phyloP scores from a whole-genome alignment of 1,284 basidiomycete genomes.

The Boletus sp. region DNA sequence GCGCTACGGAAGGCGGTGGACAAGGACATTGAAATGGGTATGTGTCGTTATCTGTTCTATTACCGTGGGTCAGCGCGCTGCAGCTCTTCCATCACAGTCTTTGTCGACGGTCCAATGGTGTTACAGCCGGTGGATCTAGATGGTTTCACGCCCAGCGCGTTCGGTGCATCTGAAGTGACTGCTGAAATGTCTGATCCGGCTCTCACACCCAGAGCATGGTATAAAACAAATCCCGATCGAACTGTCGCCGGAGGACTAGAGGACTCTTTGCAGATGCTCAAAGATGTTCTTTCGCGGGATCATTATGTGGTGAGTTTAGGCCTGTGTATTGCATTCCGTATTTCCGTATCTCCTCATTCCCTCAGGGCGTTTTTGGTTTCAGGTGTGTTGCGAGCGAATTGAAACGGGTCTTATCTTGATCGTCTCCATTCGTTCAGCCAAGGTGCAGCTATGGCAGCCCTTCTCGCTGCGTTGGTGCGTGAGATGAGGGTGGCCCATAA shows the following conservation, averaged over 20 bases:
- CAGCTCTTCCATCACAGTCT: slow-evolving; percentile 51
- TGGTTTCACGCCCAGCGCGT: slow-evolving; percentile 36
- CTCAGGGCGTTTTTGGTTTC: slow-evolving; percentile 81
- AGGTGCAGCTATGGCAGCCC: slow-evolving; percentile 77
- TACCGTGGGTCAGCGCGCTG: neutral
- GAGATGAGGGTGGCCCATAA: neutral
- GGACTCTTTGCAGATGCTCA: slow-evolving; percentile 43
- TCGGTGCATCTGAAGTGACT: slow-evolving; percentile 56
- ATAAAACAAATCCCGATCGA: slow-evolving; percentile 53
- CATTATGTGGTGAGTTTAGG: slow-evolving; percentile 55
- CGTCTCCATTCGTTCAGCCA: slow-evolving; percentile 48
- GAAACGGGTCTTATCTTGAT: neutral
- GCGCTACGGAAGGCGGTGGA: slow-evolving; percentile 70
- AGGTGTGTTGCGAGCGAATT: slow-evolving; percentile 42
- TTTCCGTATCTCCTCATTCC: neutral
- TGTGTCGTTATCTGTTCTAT: slow-evolving; percentile 4
- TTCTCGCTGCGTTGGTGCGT: slow-evolving; percentile 69
- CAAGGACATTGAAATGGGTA: slow-evolving; percentile 71
- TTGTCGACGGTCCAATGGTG: slow-evolving; percentile 76
- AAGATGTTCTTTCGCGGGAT: slow-evolving; percentile 26
- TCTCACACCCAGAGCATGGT: slow-evolving; percentile 79
- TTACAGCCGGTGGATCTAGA: slow-evolving; percentile 70
- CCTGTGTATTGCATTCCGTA: neutral
- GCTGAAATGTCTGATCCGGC: slow-evolving; percentile 54
- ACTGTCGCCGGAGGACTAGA: slow-evolving; percentile 58